Base-by-base conservation (phyloP, 805 yeast species). In the Pichia ethanolica region DNA sequence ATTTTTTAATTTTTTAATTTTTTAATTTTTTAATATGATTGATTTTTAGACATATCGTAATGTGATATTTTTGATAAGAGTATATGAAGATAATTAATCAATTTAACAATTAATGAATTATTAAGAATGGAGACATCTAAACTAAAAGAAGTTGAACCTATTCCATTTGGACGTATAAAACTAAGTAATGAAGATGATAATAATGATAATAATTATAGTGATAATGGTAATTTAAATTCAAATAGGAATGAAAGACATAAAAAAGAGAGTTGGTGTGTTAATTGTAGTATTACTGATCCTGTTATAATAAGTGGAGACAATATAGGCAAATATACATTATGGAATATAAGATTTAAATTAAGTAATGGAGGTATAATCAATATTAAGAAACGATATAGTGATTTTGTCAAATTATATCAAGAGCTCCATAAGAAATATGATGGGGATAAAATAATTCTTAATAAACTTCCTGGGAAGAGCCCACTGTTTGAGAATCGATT, bases 381-480 rank as follows among this genome's bases (percentile, higher is more conserved):
- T 42, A 57, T 79, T 5, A 75, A 79, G 59, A 79, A 77, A 60
- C 62, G 96, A 37, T 87, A 83, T 63, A 75, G 79, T 35, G 91
- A 86, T 42, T 77, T 87, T 52, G 81, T 66, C 38, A 53, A 50
- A 34, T 69, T 87, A 35, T 70, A 83, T 28, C 57, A 57, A 1
- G 52, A 56, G 5, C 61, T 84, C 20, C 20, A 20, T 25, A 59
- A 57, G 12, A 43, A 39, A 4, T 66, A 62, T 34, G 74, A 68
- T 52, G 76, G 78, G 1, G 57, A 60, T n/a, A 38, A 46, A 12
- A 67, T 67, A 0, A 64, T 64, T 5, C 63, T 81, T 1, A 82
- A 82, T 3, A 56, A 50, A 11, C 63, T 82, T 30, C 87, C 88
- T 1, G 75, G 81, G 0, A 75, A 74, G 47, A 74, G 73, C 2